Base-by-base conservation (phyloP, 768 basidiomycete genomes). In the Suillus hirtellus region DNA sequence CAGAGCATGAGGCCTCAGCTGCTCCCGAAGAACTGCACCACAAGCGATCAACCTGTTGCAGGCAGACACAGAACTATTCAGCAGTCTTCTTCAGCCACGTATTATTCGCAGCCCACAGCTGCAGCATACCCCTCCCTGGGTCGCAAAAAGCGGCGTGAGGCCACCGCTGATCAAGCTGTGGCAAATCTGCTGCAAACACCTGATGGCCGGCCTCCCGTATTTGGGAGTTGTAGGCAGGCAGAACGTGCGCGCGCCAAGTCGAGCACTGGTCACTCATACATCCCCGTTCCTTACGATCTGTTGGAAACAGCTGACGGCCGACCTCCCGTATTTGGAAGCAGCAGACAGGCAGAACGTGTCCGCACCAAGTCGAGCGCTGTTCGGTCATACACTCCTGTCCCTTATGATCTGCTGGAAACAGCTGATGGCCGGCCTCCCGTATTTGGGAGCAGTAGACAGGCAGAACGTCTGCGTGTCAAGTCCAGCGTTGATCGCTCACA, bases 201-300 rank as follows among this genome's bases (percentile, higher is more conserved):
- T 17, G 19, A 37, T 5, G 21, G 52, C 15, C 55, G 54, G 21
- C 8, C 60, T 9, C 63, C 59, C 21, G 15, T 62, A 17, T 58
- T 65, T 4, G 64, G 64, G 15, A 62, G 61, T 42, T 50, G 59
- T 35, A 53, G 61, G n/a, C 61, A 58, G 9, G 55, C 49, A 17
- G 62, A 59, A 38, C 31, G 62, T 35, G 17, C 58, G n/a, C 65
- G 46, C 35, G 52, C 55, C 15, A 31, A 63, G 24, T 58, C 52
- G 9, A 53, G 44, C 4, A 38, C 52, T 38, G 31, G 52, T 34
- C 44, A 7, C 10, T 35, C 52, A 9, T 35, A 53, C 34, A 46
- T 10, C 44, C 44, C n/a, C 21, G 31, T 19, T 4, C 64, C 59
- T 14, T 2, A 37, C 35, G 35, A 37, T 37, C 35, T 37, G 35